Conservation (phyloP, 73 alveolate genomes). For the Breviolum minutum region DNA sequence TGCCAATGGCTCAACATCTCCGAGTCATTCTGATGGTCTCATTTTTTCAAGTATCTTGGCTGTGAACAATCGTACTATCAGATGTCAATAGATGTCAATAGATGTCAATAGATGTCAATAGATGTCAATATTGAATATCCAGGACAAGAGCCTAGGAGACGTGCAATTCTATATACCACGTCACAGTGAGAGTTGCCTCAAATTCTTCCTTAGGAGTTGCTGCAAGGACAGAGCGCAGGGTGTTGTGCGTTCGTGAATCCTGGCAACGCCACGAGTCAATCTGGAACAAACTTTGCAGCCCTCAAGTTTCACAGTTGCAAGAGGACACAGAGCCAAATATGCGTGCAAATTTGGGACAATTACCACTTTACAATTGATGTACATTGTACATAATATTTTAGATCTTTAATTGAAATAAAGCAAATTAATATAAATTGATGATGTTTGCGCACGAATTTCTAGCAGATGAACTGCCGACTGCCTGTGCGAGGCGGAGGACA, state of each 20-base stretch:
- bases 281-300: background rate
- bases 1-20: background rate
- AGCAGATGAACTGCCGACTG: background rate
- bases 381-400: too few species aligned
- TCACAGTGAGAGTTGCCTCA: conserved; percentile 7
- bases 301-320: too few species aligned
- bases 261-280: background rate
- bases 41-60: background rate
- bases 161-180: too few species aligned
- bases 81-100: too few species aligned
- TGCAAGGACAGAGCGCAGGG: conserved; percentile 77
- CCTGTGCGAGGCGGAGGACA: conserved; percentile 66
- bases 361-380: too few species aligned
- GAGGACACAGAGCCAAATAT: too few species aligned
- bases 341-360: too few species aligned
- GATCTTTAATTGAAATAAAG: too few species aligned
- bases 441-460: background rate
- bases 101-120: too few species aligned
- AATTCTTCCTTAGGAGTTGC: conserved; percentile 73
- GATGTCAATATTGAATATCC: too few species aligned
- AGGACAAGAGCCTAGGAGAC: too few species aligned
- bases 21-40: background rate
- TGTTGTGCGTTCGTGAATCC: conserved; percentile 69
- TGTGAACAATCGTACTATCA: too few species aligned
- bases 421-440: background rate